Evolutionary conservation across 2,329 filamentous ascomycete species (phyloP).

Genomic region (Trichoderma sp.): DNA sequence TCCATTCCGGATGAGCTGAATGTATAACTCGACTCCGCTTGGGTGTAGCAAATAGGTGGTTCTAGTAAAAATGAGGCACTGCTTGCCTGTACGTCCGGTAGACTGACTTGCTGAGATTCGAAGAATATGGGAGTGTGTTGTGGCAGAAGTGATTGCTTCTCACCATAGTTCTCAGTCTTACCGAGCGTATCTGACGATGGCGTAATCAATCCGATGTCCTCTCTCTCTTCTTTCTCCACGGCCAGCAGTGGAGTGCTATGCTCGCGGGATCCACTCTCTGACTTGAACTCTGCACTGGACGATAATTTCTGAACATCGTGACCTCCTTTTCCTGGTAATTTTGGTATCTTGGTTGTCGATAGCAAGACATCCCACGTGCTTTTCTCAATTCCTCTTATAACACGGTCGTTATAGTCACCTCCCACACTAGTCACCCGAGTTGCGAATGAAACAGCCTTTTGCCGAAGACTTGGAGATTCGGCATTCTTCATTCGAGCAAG

Average conservation of each 20-base stretch:
- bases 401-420: not conserved
- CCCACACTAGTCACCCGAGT: not conserved
- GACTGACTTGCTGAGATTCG: not conserved
- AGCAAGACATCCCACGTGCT: conserved; percentile 29
- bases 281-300: not conserved
- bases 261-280: not conserved
- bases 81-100: not conserved
- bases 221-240: not conserved
- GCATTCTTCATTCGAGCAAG: conserved; percentile 34
- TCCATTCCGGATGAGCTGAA: not conserved
- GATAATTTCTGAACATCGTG: not conserved
- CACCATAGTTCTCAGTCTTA: not conserved
- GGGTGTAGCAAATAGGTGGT: not conserved
- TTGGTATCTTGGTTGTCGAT: conserved; percentile 20
- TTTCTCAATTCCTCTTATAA: conserved; percentile 23
- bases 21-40: not conserved
- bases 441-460: conserved; percentile 26
- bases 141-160: not conserved
- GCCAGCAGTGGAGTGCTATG: not conserved
- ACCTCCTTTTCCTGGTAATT: not conserved
- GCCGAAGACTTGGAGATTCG: conserved; percentile 35
- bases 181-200: not conserved
- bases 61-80: not conserved
- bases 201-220: too few relatives aligned
- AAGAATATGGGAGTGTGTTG: not conserved